Evolutionary conservation across 805 yeast species (phyloP), one percentile per base, ranked within the genome.

Genomic region (Yamadazyma nakazawae): DNA sequence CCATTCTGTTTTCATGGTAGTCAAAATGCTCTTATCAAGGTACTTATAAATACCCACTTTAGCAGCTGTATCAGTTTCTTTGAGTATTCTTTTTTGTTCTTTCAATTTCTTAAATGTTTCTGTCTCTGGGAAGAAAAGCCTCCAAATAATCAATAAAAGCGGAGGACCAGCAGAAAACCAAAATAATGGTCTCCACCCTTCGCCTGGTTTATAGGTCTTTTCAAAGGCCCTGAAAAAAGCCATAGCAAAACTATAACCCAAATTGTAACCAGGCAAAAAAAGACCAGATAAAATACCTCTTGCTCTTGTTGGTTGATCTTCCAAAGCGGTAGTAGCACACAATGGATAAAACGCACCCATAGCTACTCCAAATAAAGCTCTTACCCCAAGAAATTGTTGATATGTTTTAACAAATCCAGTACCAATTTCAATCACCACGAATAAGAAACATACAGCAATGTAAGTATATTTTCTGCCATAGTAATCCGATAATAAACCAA

Each of bases 111-210:
- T 51, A 58, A 74, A 83, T 12, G 75, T 69, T 37, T 76, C 78
- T 7, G 87, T 79, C 63, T 85, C 90, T 2, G 86, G 86, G 40
- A 78, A 68, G 36, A 67, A 62, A 49, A 72, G 53, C 62, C 90
- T 74, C 83, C 84, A 82, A 21, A 68, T 48, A 38, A 82, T 74
- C 43, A 85, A 68, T 14, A 84, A 56, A 11, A 79, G 74, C 2
- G 88, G 84, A 9, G 84, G 79, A 30, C 83, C 83, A n/a, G 88
- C 78, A 25, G 81, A 75, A 58, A 85, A 84, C 90, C 90, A 85
- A 64, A 81, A 84, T 37, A 84, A 66, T 1, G 87, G 75, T 57
- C 88, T 72, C 92, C 92, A 85, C 6, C 78, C 75, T 51, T 81
- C 78, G 2, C 64, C 56, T 5, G 76, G 61, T 48, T 75, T 75